A percentile compares a stretch with the other conserved stretches of the same genome.
Conservation (phyloP, 2,329 filamentous ascomycete species). For the Beauveria scarabaeidicola region DNA sequence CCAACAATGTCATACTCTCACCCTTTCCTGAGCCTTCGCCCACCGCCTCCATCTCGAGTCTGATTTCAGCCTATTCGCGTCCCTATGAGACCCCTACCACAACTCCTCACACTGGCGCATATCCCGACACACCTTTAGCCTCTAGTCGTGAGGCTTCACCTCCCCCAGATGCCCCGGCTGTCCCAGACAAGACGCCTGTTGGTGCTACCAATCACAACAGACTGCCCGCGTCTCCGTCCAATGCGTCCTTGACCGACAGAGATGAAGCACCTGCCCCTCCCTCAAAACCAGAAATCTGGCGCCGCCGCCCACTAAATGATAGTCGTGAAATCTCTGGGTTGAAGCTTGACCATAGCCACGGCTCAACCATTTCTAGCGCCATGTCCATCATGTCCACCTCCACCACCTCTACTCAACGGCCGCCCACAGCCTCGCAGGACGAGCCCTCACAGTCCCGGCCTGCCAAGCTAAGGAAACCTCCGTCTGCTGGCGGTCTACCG, state of each 20-base stretch:
- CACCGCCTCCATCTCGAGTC: slow-evolving; percentile 42
- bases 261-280: slow-evolving; percentile 20
- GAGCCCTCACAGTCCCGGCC: slow-evolving; percentile 11
- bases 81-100: slow-evolving; percentile 35
- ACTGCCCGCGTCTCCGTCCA: not conserved
- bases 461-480: slow-evolving; percentile 11
- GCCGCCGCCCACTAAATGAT: slow-evolving; percentile 41
- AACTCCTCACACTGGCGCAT: slow-evolving; percentile 32
- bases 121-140: slow-evolving; percentile 25
- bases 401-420: slow-evolving; percentile 6
- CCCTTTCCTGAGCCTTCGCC: slow-evolving; percentile 28
- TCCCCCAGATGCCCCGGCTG: not conserved
- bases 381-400: slow-evolving; percentile 9
- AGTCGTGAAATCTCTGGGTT: slow-evolving; percentile 39
- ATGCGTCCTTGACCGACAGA: slow-evolving; percentile 8
- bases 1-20: slow-evolving; percentile 14
- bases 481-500: slow-evolving; percentile 18
- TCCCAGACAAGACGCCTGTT: not conserved
- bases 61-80: slow-evolving; percentile 47
- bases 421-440: slow-evolving; percentile 15
- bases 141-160: slow-evolving; percentile 12
- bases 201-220: not conserved
- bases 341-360: slow-evolving; percentile 39
- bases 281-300: slow-evolving; percentile 34
- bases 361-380: slow-evolving; percentile 36